phyloP scores from a whole-genome alignment of 768 basidiomycete species.

The Termitomyces sp. region DNA sequence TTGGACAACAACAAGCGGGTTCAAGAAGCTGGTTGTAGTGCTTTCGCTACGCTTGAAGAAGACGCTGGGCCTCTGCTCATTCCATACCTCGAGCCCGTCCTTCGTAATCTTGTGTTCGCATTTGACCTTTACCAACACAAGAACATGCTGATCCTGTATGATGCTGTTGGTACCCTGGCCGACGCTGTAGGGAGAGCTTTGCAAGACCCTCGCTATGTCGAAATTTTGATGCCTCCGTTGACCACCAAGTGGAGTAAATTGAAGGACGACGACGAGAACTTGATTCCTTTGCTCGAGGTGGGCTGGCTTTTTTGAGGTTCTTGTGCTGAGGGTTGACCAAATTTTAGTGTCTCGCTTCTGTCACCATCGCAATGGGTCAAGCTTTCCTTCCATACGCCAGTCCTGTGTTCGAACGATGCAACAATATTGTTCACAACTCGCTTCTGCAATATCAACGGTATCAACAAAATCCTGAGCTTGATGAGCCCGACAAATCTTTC shows the following conservation, averaged over 20 bases:
- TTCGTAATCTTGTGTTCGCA: constrained; percentile 91
- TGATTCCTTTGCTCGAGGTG: constrained; percentile 95
- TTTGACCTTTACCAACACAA: constrained; percentile 99
- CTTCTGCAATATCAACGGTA: constrained; percentile 83
- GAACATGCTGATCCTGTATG: constrained; percentile 97
- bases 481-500: constrained; percentile 96
- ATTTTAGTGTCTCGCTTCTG: constrained; percentile 87
- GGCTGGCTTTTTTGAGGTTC: constrained; percentile 6
- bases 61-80: constrained; percentile 88
- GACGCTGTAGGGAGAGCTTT: constrained; percentile 91
- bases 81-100: constrained; percentile 91
- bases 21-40: constrained; percentile 98
- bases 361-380: constrained; percentile 91
- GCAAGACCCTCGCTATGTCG: constrained; percentile 81
- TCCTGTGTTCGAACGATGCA: constrained; percentile 91
- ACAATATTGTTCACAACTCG: constrained; percentile 74
- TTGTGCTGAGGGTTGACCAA: not conserved
- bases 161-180: constrained; percentile 97
- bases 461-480: constrained; percentile 83
- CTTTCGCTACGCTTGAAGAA: constrained; percentile 97
- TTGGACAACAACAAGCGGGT: constrained; percentile 98
- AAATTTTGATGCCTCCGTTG: constrained; percentile 95
- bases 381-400: constrained; percentile 86
- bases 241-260: constrained; percentile 87
- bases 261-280: constrained; percentile 84